A percentile compares a stretch with the other conserved stretches of the same genome.
Evolutionary conservation across 768 basidiomycete species (phyloP).

Genomic region (Mycena amicta): DNA sequence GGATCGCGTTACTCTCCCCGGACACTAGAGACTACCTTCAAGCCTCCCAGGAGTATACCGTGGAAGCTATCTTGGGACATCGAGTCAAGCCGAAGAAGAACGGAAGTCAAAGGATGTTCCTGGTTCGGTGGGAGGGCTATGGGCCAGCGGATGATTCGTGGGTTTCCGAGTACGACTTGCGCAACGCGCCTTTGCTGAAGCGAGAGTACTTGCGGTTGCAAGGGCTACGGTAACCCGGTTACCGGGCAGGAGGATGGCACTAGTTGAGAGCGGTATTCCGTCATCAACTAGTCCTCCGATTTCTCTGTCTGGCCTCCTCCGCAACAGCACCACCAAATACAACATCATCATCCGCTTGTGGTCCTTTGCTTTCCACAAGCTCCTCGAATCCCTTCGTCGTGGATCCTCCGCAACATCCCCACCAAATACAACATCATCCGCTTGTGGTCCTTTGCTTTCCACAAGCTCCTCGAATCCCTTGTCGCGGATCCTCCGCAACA

Average conservation of each 20-base stretch:
- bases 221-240: too few species aligned
- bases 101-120: slow-evolving; percentile 11
- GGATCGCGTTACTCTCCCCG: slow-evolving; percentile 11
- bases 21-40: slow-evolving; percentile 13
- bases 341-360: too few species aligned
- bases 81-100: neutral
- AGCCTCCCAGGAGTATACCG: slow-evolving; percentile 17
- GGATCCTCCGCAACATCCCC: slow-evolving; percentile 80
- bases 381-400: too few species aligned
- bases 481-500: slow-evolving; percentile 75
- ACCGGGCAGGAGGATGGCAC: too few species aligned
- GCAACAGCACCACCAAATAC: too few species aligned
- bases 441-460: too few species aligned
- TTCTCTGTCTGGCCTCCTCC: too few species aligned
- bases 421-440: slow-evolving; percentile 95
- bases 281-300: too few species aligned
- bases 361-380: too few species aligned
- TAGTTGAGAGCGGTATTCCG: too few species aligned
- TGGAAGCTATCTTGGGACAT: slow-evolving; percentile 16
- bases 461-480: too few species aligned
- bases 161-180: slow-evolving; percentile 22
- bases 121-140: slow-evolving; percentile 25
- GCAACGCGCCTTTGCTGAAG: slow-evolving; percentile 22
- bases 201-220: neutral
- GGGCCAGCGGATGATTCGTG: slow-evolving; percentile 24